A percentile compares a stretch with the other conserved stretches of the same genome.
phyloP scores from a whole-genome alignment of 495 filamentous ascomycete species.

The Usnea hakonensis region DNA sequence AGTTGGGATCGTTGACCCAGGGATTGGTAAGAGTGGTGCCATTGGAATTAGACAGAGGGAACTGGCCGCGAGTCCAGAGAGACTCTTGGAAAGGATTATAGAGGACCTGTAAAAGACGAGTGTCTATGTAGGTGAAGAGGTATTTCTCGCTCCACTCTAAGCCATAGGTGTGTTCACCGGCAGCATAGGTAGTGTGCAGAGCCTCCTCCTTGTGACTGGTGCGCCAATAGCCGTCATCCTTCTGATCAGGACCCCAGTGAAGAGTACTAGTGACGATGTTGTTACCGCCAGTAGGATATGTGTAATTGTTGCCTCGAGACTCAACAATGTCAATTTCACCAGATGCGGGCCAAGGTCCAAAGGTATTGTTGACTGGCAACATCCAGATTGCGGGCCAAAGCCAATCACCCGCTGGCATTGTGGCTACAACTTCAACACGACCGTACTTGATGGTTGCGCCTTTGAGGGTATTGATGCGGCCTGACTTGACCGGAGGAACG shows the following conservation, averaged over 20 bases:
- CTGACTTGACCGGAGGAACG: conserved; percentile 72
- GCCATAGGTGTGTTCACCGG: conserved; percentile 58
- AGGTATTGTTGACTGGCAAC: conserved; percentile 65
- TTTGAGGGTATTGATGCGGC: conserved; percentile 63
- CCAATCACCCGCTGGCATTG: conserved; percentile 72
- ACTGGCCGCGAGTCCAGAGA: conserved; percentile 67
- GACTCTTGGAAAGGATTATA: conserved; percentile 67
- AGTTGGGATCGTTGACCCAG: conserved; percentile 51
- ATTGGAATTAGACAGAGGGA: conserved; percentile 59
- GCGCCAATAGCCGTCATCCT: conserved; percentile 42
- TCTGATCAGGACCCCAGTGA: conserved; percentile 56
- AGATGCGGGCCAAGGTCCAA: conserved; percentile 69
- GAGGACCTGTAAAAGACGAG: conserved; percentile 66
- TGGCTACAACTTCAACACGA: conserved; percentile 70
- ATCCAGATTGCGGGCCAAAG: conserved; percentile 89
- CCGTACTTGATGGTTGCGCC: conserved; percentile 71
- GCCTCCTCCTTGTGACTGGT: conserved; percentile 48
- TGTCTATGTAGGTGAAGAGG: conserved; percentile 79
- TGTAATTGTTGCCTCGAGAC: conserved; percentile 70
- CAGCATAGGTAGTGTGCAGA: conserved; percentile 68
- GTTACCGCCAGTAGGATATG: conserved; percentile 67
- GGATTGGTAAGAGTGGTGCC: conserved; percentile 59
- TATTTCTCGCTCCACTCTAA: conserved; percentile 85
- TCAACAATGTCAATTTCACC: conserved; percentile 86
- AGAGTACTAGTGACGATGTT: conserved; percentile 73